phyloP scores from a whole-genome alignment of 441 rosid species.

The Euphorbia celastroides region DNA sequence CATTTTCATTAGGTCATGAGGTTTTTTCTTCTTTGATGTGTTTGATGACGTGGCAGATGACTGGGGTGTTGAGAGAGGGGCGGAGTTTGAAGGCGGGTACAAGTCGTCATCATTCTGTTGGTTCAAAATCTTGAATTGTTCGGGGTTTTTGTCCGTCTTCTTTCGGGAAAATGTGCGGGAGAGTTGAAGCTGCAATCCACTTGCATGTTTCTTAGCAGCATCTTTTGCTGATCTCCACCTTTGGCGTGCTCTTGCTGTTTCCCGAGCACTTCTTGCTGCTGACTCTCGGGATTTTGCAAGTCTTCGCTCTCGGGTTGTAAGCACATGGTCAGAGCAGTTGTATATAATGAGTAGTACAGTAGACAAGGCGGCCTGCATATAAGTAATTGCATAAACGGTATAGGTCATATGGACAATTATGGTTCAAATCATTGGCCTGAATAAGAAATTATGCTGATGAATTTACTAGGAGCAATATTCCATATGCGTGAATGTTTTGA shows the following conservation, averaged over 20 bases:
- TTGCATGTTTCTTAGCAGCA: conserved; percentile 66
- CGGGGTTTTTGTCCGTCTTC: conserved; percentile 31
- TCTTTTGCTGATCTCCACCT: conserved; percentile 78
- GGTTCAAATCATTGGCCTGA: background rate
- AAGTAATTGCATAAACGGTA: conserved; percentile 17
- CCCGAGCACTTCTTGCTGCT: conserved; percentile 68
- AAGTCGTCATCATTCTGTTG: conserved; percentile 37
- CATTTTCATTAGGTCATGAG: conserved; percentile 28
- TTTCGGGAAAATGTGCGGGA: conserved; percentile 64
- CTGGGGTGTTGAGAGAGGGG: conserved; percentile 29
- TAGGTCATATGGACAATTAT: background rate
- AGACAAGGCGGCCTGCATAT: conserved; percentile 58
- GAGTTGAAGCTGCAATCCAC: conserved; percentile 60
- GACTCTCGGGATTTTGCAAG: conserved; percentile 81
- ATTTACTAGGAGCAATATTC: conserved; percentile 85
- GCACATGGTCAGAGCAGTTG: conserved; percentile 91
- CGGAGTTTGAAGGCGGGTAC: conserved; percentile 25
- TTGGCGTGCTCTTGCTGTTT: conserved; percentile 66
- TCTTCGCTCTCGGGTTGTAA: conserved; percentile 69
- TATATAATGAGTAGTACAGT: conserved; percentile 73
- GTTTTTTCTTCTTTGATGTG: conserved; percentile 37
- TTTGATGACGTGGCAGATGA: conserved; percentile 32
- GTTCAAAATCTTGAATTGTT: conserved; percentile 42
- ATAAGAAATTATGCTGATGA: conserved; percentile 6
- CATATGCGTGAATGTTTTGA: conserved; percentile 89